phyloP scores from a whole-genome alignment of 345 rosid genomes.

The Theobroma cacao region DNA sequence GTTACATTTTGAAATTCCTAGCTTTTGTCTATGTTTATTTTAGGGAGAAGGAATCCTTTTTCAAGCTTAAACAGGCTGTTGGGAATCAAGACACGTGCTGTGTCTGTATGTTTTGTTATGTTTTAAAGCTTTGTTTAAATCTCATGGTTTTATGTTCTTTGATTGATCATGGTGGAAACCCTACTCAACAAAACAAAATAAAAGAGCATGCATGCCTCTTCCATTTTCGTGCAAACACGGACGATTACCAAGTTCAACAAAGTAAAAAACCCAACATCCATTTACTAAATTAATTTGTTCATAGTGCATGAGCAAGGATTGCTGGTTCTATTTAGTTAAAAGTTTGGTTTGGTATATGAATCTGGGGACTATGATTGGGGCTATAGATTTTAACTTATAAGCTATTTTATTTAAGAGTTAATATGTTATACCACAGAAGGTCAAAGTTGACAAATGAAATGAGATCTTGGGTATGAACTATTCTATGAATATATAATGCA shows the following conservation, averaged over 20 bases:
- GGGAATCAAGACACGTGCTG: constrained; percentile 48
- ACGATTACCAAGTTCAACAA: too few species aligned
- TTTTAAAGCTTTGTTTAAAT: background rate
- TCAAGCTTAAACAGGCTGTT: constrained; percentile 42
- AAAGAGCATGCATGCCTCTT: constrained; percentile 1
- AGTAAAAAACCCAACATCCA: too few species aligned
- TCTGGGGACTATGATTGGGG: too few species aligned
- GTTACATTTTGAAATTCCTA: constrained; percentile 17
- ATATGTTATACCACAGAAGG: too few species aligned
- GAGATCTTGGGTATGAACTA: background rate
- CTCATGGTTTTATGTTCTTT: background rate
- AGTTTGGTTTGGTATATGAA: too few species aligned
- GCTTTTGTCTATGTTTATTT: background rate
- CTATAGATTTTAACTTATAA: background rate
- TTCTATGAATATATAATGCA: background rate
- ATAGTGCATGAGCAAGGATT: too few species aligned
- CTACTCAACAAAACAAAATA: constrained; percentile 4
- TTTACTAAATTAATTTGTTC: too few species aligned
- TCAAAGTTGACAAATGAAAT: background rate
- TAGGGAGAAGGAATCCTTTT: constrained; percentile 13
- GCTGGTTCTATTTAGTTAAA: too few species aligned
- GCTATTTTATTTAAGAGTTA: too few species aligned
- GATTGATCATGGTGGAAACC: background rate
- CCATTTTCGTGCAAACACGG: too few species aligned
- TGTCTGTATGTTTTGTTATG: constrained; percentile 19